Conservation (phyloP, 2,329 filamentous ascomycete genomes). For the Botrytis pseudocinerea region DNA sequence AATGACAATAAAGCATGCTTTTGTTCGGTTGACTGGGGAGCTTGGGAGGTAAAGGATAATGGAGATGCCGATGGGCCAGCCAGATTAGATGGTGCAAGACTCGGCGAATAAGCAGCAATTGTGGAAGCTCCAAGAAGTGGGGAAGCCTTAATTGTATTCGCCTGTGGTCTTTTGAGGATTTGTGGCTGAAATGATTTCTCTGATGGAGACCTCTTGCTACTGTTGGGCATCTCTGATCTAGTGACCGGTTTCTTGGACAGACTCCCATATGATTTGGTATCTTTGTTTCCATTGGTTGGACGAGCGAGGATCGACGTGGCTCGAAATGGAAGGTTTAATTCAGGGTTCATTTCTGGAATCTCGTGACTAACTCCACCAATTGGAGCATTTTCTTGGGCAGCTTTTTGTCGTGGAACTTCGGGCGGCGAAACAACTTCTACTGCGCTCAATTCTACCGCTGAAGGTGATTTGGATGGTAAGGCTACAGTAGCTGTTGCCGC, state of each 20-base stretch:
- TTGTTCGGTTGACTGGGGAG: constrained; percentile 48
- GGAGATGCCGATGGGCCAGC: constrained; percentile 12
- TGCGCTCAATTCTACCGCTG: constrained; percentile 40
- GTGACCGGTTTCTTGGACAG: constrained; percentile 7
- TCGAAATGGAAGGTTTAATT: constrained; percentile 36
- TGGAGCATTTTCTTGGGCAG: constrained; percentile 25
- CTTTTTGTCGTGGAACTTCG: neutral
- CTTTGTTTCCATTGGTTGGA: constrained; percentile 31
- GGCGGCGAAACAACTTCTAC: constrained; percentile 36
- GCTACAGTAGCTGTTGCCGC: constrained; percentile 29
- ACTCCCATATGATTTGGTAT: constrained; percentile 18
- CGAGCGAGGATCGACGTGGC: constrained; percentile 37
- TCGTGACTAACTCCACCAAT: neutral
- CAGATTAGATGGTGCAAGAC: constrained; percentile 20
- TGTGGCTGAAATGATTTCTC: constrained; percentile 54
- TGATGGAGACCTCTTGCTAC: constrained; percentile 31
- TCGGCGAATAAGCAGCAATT: constrained; percentile 36
- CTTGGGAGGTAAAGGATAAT: constrained; percentile 25
- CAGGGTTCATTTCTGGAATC: constrained; percentile 34
- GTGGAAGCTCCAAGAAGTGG: constrained; percentile 26
- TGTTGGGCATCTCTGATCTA: constrained; percentile 8
- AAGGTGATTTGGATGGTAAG: constrained; percentile 35
- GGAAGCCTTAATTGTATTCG: constrained; percentile 36
- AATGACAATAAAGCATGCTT: constrained; percentile 46
- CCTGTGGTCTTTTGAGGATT: constrained; percentile 52